Base-by-base conservation (phyloP, 768 basidiomycete species). In the Amanita subjunquillea region DNA sequence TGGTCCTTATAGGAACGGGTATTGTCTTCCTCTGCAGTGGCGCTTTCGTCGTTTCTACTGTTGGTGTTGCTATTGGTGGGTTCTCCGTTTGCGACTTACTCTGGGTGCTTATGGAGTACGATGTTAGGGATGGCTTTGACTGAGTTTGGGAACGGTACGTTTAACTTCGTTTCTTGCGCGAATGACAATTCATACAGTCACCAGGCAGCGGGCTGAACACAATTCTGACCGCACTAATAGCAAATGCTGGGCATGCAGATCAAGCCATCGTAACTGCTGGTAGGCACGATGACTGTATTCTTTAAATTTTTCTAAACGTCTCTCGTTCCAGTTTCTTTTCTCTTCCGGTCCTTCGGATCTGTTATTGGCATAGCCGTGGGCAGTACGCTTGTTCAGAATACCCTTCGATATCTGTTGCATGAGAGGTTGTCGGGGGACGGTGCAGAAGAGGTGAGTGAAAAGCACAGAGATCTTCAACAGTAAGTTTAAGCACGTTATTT, bases 261-360 rank as follows among this genome's bases (percentile, higher is more conserved):
- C 81, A 83, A 59, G 83, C 82, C 8, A 77, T 83, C 37, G 80
- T 80, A 0, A 85, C 80, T 7, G 81, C 81, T 34, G 78, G 81
- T 78, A 37, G 3, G 70, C 56, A 40, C 8, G 4, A 10, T 8
- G 4, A 51, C 9, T 37, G 44, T 8, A 20, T 7, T 10, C 42
- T 47, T 7, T 52, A 15, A 32, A 6, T 37, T 15, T 23, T 22
- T 10, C 20, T 1, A 3, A 27, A 46, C 20, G 25, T 23, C 6
- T 47, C 42, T 47, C 42, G 1, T 13, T 43, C 3, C 57, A 81
- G 82, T 79, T 1, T 82, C 80, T 0, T 83, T 82, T 60, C 78
- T 85, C 34, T 85, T 83, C 69, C 78, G 81, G 34, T 82, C 81
- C 2, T 60, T 83, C 7, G 82, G 82, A 2, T 73, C 73, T 1